Base-by-base conservation (phyloP, 108 stramenopile genomes). In the Conticribra guillardii region DNA sequence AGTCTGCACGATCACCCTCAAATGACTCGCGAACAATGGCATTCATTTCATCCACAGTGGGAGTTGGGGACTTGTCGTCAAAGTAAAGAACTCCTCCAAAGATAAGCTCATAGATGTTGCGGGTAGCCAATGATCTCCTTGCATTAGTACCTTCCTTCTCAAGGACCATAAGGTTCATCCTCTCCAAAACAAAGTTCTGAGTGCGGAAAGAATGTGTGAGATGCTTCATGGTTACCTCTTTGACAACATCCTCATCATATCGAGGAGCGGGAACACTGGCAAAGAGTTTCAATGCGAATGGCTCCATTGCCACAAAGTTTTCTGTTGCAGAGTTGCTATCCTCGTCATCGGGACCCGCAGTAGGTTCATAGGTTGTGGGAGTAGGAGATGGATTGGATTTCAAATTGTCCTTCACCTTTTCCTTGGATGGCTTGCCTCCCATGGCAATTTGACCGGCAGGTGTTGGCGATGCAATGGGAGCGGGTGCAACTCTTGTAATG, bases 31-130 rank as follows among this genome's bases (percentile, higher is more conserved):
- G 14, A 23, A 70, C 49, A n/a, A 78, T 58, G n/a, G 37, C 28
- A 5, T 57, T 22, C 27, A 58, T 69, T 22, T 64, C 64, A 16
- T 64, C 69, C 15, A 27, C 37, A 32, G 69, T 59, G 14, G 70
- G 77, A 26, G 28, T 61, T 1, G 29, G 11, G 23, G 23, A 41
- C 24, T 30, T 62, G 2, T 7, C 27, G 23, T 58, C 26, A 28
- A 66, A 79, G 58, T 71, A 59, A 24, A 79, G 34, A 27, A 71
- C 54, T n/a, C 77, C 77, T 27, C 77, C 77, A 3, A 66, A 60
- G 23, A 67, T 46, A 11, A 79, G 30, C 23, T 67, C 63, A 41
- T 59, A 50, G 37, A 41, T 41, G 37, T 41, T 41, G 11, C 37
- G 37, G 5, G 5, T 41, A 5, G 11, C 5, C 37, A 41, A 41